Base-by-base conservation (phyloP, 163 green algal species). In the Chlamydomonas reinhardtii region DNA sequence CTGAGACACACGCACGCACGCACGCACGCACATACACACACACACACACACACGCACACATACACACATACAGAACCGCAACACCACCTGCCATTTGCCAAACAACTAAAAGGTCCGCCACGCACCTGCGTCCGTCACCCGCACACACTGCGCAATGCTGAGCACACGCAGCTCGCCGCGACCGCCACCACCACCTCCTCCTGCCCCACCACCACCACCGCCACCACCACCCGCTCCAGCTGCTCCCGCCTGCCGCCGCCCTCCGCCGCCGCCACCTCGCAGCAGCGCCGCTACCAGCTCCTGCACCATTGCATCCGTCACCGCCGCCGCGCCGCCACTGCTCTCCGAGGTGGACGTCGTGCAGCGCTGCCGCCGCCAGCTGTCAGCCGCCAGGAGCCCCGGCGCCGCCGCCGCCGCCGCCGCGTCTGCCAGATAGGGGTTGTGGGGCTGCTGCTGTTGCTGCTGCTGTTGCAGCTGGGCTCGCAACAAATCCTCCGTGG, bases 61-160 rank as follows among this genome's bases (percentile, higher is more conserved):
- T n/a, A n/a, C n/a, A n/a, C n/a, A n/a, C n/a, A n/a, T n/a, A n/a
- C n/a, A n/a, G n/a, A n/a, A n/a, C n/a, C n/a, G n/a, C n/a, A n/a
- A n/a, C n/a, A n/a, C n/a, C n/a, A n/a, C n/a, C n/a, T n/a, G n/a
- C n/a, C n/a, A n/a, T n/a, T n/a, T n/a, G n/a, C n/a, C n/a, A n/a
- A n/a, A n/a, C n/a, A n/a, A n/a, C n/a, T n/a, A n/a, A n/a, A n/a
- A n/a, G n/a, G n/a, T n/a, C n/a, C n/a, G n/a, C n/a, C n/a, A n/a
- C 83, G 4, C 37, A 93, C 90, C 90, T 87, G 73, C 82, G 76
- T 94, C 91, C 16, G 78, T 87, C 4, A 94, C 71, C 73, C 93
- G 91, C 37, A 94, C 91, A 64, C 91, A 94, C 65, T 93, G 90
- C 31, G 85, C 80, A 3, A 94, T 70, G 72, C 91, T 89, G 0